Base-by-base conservation (phyloP, 2,329 filamentous ascomycete genomes). In the Hypoxylon sp. region DNA sequence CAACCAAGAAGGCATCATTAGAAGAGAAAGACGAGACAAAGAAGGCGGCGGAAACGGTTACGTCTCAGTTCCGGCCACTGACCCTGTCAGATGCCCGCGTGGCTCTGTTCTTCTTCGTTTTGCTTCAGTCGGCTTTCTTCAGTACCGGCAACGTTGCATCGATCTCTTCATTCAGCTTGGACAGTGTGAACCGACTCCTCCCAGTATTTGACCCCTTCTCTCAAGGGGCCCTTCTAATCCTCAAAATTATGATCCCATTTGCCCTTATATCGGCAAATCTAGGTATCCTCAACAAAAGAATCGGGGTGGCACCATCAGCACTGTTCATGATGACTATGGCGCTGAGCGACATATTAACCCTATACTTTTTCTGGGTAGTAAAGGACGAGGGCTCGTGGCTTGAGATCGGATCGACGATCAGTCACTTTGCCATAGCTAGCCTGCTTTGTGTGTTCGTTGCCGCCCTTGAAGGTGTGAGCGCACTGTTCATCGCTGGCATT, bases 281-380 rank as follows among this genome's bases (percentile, higher is more conserved):
- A n/a, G 96, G 95, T 0, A 92, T 99, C 11, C 85, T 99, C 14
- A 99, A 98, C 79, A 90, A 90, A 73, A 84, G 92, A 5, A 84
- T 99, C 0, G 91, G 92, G 14, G 91, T 99, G 0, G 92, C 94
- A 8, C 94, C 94, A 0, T 94, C 92, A 42, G 93, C 94, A 5
- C 83, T 99, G 3, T 98, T 98, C 82, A 98, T 98, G 91, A 83
- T 95, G 1, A 94, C 97, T 55, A 97, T 98, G 89, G 92, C 92
- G 0, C 88, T 97, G 56, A 94, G 92, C 67, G 96, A 99, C 78
- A 89, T 97, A 54, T 86, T 98, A 78, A 98, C 96, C 3, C 85
- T 99, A 57, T 93, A 96, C 75, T 99, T 99, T 84, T 99, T 99
- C 82, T 99, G 93, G 90, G 93, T 97, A 75, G 96, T 99, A 50